These are phyloP conservation scores for Pulveroboletus sp. DNA, from an alignment of 768 basidiomycete species.

Conservation along the genomic window DNA sequence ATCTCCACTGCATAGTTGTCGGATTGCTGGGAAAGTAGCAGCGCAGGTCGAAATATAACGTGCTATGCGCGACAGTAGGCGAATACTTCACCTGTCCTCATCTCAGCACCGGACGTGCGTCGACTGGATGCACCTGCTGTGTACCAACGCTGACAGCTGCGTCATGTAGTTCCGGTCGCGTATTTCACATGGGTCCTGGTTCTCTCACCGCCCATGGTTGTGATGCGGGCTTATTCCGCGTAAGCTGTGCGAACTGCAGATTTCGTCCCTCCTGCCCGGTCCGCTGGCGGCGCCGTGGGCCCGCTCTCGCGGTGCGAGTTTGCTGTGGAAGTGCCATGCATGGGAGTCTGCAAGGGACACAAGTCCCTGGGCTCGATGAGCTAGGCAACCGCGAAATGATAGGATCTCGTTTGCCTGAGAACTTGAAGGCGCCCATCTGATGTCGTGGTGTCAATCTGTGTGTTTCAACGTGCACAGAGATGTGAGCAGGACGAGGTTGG, in stretches of 20 bases:
- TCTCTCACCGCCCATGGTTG: constrained; percentile 20
- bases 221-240: constrained; percentile 18
- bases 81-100: neutral
- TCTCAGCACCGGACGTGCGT: neutral
- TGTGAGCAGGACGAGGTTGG: constrained; percentile 2
- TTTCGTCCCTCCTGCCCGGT: neutral
- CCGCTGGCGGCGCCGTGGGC: too few species aligned
- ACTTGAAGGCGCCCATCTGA: neutral
- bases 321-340: neutral
- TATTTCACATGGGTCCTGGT: constrained; percentile 17
- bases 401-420: neutral
- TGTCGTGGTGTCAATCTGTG: constrained; percentile 1
- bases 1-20: constrained; percentile 14
- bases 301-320: neutral
- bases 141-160: constrained; percentile 9
- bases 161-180: constrained; percentile 13
- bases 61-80: neutral
- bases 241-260: constrained; percentile 17
- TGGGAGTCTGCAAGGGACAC: neutral
- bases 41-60: neutral
- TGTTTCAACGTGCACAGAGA: constrained; percentile 18
- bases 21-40: constrained; percentile 10
- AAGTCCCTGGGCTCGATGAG: neutral
- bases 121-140: constrained; percentile 18
- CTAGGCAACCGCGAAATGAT: neutral